Conservation (phyloP, 2,329 filamentous ascomycete genomes). For the Cyphellophora europaea region DNA sequence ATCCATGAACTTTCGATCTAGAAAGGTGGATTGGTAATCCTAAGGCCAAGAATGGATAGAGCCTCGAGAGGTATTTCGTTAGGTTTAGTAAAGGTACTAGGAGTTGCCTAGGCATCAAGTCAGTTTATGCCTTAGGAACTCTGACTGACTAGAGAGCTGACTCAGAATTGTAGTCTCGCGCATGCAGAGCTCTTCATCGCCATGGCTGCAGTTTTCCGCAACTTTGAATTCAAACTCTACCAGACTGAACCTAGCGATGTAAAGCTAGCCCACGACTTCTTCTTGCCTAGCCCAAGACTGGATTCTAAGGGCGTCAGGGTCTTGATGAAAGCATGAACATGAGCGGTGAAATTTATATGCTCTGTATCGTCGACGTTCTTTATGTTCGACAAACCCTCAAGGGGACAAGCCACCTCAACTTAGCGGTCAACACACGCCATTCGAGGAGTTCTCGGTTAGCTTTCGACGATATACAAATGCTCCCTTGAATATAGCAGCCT, state of each 20-base stretch:
- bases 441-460: no score
- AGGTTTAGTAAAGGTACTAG: conserved; percentile 32
- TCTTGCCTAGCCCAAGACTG: conserved; percentile 15
- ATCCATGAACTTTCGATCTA: conserved; percentile 26
- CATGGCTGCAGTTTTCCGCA: conserved; percentile 21
- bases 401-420: no score
- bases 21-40: conserved; percentile 26
- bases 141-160: not conserved
- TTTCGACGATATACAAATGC: no score
- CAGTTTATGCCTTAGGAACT: conserved; percentile 13
- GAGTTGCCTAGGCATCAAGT: conserved; percentile 38
- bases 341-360: no score
- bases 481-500: no score
- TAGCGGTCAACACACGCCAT: no score
- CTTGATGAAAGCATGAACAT: not conserved
- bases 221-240: conserved; percentile 23
- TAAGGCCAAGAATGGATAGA: conserved; percentile 16
- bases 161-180: conserved; percentile 20
- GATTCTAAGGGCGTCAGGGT: conserved; percentile 20
- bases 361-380: no score
- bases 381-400: no score
- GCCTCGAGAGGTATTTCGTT: conserved; percentile 28
- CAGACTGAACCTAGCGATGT: conserved; percentile 26
- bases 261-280: conserved; percentile 20
- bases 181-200: conserved; percentile 25